phyloP scores from a whole-genome alignment of 2,329 filamentous ascomycete genomes.

The Venturiaceae sp. region DNA sequence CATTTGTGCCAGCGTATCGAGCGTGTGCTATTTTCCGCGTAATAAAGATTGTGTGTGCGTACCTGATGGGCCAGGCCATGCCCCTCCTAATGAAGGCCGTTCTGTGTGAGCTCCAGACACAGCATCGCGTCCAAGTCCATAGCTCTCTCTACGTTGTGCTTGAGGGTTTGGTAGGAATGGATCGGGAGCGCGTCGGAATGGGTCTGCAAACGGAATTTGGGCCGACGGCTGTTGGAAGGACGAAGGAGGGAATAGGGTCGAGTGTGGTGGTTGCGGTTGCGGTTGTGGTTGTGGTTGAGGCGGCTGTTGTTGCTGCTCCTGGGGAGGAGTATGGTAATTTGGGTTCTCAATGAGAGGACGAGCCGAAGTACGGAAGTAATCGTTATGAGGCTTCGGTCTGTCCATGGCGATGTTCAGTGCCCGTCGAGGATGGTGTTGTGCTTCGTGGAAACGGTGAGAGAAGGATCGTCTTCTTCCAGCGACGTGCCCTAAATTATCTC shows the following conservation, averaged over 20 bases:
- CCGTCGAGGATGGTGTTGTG: too few relatives aligned
- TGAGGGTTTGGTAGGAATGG: conserved; percentile 33
- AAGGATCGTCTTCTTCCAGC: neutral
- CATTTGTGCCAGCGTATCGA: neutral
- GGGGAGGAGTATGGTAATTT: conserved; percentile 41
- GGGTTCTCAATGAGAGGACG: conserved; percentile 42
- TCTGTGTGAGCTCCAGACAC: conserved; percentile 19
- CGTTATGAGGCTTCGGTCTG: conserved; percentile 26
- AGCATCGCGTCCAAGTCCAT: conserved; percentile 21
- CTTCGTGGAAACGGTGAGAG: neutral
- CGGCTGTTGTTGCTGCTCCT: conserved; percentile 19
- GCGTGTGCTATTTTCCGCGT: too few relatives aligned
- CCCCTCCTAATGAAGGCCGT: conserved; percentile 16
- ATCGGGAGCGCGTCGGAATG: conserved; percentile 38
- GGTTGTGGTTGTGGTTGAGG: conserved; percentile 23
- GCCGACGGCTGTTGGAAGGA: conserved; percentile 27
- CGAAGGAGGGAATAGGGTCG: conserved; percentile 11
- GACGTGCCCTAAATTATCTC: neutral
- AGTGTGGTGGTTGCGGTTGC: conserved; percentile 29
- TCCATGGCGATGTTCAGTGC: conserved; percentile 20
- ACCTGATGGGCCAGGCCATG: conserved; percentile 26
- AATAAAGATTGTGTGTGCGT: conserved; percentile 16
- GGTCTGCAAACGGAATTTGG: conserved; percentile 36
- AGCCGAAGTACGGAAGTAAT: conserved; percentile 27
- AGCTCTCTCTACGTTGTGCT: conserved; percentile 29